Percentiles rank a stretch among this genome's conserved stretches.
phyloP scores from a whole-genome alignment of 2,329 filamentous ascomycete genomes.

The Bipolaris bicolor region DNA sequence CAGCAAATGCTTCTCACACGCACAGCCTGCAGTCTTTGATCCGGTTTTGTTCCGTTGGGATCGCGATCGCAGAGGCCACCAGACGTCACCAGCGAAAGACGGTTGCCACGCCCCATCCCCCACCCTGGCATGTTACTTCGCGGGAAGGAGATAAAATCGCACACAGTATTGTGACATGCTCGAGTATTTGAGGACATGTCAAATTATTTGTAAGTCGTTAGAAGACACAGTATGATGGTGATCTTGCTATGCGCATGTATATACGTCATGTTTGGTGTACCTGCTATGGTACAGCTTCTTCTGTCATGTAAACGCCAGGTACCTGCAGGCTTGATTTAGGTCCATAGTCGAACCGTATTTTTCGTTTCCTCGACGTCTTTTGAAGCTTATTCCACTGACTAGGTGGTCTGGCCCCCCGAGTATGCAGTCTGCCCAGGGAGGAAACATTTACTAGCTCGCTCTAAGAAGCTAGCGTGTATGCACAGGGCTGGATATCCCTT shows the following conservation, averaged over 20 bases:
- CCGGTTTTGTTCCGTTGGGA: slow-evolving; percentile 6
- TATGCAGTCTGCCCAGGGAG: not conserved
- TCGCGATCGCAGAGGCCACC: slow-evolving; percentile 9
- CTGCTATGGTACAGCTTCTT: not conserved
- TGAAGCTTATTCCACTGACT: not conserved
- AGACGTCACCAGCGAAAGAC: not conserved
- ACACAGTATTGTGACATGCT: not conserved
- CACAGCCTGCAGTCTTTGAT: slow-evolving; percentile 4
- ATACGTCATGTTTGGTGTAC: not conserved
- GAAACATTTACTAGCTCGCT: slow-evolving; percentile 5
- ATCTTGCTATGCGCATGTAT: slow-evolving; percentile 1
- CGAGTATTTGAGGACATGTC: not conserved
- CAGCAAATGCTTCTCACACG: not conserved
- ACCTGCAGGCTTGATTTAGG: not conserved
- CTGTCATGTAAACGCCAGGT: not conserved
- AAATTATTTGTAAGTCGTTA: not conserved
- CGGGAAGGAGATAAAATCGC: not conserved
- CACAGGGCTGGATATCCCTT: not conserved
- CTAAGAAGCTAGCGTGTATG: not conserved
- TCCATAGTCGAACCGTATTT: not conserved
- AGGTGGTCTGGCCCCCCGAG: not conserved
- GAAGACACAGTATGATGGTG: not conserved
- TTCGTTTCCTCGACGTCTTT: not conserved
- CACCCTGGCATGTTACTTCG: not conserved
- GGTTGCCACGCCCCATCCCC: not conserved